Base-by-base conservation (phyloP, 2,329 filamentous ascomycete species). In the Penicillium sp. region DNA sequence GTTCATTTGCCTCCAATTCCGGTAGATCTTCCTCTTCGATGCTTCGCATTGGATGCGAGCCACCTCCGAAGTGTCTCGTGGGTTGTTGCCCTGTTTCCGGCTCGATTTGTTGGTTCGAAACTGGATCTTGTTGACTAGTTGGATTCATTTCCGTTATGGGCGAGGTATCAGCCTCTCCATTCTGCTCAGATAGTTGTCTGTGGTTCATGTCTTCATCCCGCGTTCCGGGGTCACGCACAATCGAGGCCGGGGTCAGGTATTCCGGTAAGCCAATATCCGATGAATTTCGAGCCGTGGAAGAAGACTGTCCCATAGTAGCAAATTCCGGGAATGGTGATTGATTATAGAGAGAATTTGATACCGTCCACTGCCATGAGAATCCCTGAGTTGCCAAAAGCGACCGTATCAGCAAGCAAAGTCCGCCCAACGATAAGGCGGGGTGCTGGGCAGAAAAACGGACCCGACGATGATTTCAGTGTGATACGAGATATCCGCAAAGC, bases 301-400 rank as follows among this genome's bases (percentile, higher is more conserved):
- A 73, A 61, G 69, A 70, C 65, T 76, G 75, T 68, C 75, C 75
- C 75, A 77, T 77, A 73, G 69, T 72, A 73, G 61, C 65, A 63
- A 49, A 47, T 58, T 47, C 44, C 47, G 56, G 56, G 43, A 53
- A 54, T 47, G 50, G 56, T 54, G 58, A 54, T 33, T 49, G 52
- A 60, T 55, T 61, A 57, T 51, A 59, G 57, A 57, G 59, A 53
- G 57, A 56, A 55, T 68, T 65, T 69, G 51, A 62, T 59, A 53
- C 56, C 57, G 58, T 59, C 57, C 62, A 68, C 63, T 63, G 68
- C 69, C 69, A 73, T 72, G 58, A 47, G 63, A 63, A 14, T 51
- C 6, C 54, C 27, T n/a, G 52, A 11, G 43, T 25, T 40, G 50
- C 35, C 58, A 29, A 44, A 48, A 50, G 56, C 53, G 49, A 59